Evolutionary conservation across 768 basidiomycete species (phyloP).

Genomic region (Cystofilobasidium capitatum): DNA sequence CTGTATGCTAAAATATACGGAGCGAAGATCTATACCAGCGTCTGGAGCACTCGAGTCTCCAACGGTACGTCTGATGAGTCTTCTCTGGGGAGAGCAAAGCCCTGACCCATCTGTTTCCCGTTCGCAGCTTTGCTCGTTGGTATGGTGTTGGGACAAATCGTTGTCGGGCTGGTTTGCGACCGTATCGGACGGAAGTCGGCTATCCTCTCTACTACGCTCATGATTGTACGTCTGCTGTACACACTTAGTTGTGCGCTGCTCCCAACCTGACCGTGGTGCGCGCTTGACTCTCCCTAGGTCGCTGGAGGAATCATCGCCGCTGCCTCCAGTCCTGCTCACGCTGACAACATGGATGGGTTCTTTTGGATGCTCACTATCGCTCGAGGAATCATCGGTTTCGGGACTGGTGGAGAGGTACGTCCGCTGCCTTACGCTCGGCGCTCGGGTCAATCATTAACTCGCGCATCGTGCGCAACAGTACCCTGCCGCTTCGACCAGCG

Average conservation of each 20-base stretch:
- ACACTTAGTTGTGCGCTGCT: not conserved
- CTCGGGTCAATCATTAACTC: too few relatives aligned
- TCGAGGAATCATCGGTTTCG: constrained; percentile 59
- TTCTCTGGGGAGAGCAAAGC: not conserved
- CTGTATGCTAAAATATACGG: constrained; percentile 34
- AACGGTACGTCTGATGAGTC: constrained; percentile 45
- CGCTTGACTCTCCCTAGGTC: too few relatives aligned
- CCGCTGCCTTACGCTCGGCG: too few relatives aligned
- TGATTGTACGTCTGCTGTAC: constrained; percentile 48
- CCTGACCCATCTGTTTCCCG: not conserved
- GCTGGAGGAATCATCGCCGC: too few relatives aligned
- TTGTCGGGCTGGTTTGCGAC: constrained; percentile 63
- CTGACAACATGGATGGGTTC: constrained; percentile 53
- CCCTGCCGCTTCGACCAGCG: constrained; percentile 59
- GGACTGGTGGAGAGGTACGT: constrained; percentile 42
- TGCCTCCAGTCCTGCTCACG: constrained; percentile 57
- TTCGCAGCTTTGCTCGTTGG: constrained; percentile 55
- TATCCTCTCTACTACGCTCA: constrained; percentile 55
- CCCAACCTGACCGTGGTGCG: too few relatives aligned
- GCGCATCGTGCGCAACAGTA: too few relatives aligned
- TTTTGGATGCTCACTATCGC: constrained; percentile 69
- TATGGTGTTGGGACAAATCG: constrained; percentile 49
- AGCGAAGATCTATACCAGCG: constrained; percentile 52
- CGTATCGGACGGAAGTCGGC: constrained; percentile 66
- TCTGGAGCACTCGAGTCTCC: constrained; percentile 57